These are phyloP conservation scores for Talaromyces sp. DNA, from an alignment of 2,329 filamentous ascomycete species.

Conservation along the genomic window DNA sequence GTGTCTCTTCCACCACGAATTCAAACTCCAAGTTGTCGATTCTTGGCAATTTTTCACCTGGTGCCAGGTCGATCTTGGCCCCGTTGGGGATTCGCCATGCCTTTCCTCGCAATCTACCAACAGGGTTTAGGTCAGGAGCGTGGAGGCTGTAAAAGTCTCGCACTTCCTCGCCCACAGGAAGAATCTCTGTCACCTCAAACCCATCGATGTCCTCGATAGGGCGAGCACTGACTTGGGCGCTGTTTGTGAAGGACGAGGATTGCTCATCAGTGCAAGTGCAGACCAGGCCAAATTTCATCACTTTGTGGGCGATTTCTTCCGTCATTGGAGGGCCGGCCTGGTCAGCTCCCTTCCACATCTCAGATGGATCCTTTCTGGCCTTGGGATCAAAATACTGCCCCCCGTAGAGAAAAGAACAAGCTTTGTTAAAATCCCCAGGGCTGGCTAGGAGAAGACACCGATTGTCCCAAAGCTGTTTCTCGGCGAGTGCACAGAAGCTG, in stretches of 20 bases:
- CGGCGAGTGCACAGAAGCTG: conserved; percentile 60
- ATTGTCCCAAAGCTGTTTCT: conserved; percentile 60
- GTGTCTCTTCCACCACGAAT: conserved; percentile 64
- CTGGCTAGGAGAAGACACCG: conserved; percentile 48
- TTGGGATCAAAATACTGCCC: conserved; percentile 43
- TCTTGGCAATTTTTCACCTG: conserved; percentile 21
- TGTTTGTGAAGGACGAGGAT: conserved; percentile 31
- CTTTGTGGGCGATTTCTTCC: conserved; percentile 42
- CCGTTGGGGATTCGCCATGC: conserved; percentile 42
- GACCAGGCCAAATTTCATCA: conserved; percentile 47
- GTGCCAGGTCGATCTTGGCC: conserved; percentile 32
- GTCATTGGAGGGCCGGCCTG: conserved; percentile 35
- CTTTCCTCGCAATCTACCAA: conserved; percentile 51
- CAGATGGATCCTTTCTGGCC: conserved; percentile 15
- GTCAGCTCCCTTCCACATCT: conserved; percentile 33
- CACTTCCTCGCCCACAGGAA: conserved; percentile 39
- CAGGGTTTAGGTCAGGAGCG: conserved; percentile 40
- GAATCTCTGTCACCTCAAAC: conserved; percentile 56
- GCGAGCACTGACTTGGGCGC: conserved; percentile 30
- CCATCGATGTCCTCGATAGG: conserved; percentile 47
- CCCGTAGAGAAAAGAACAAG: conserved; percentile 64
- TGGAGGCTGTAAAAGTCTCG: conserved; percentile 45
- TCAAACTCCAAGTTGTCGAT: conserved; percentile 32
- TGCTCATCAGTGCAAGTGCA: conserved; percentile 39
- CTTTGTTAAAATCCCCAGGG: conserved; percentile 77